Conservation (phyloP, 305 asterid genomes). For the Salvia sclarea region DNA sequence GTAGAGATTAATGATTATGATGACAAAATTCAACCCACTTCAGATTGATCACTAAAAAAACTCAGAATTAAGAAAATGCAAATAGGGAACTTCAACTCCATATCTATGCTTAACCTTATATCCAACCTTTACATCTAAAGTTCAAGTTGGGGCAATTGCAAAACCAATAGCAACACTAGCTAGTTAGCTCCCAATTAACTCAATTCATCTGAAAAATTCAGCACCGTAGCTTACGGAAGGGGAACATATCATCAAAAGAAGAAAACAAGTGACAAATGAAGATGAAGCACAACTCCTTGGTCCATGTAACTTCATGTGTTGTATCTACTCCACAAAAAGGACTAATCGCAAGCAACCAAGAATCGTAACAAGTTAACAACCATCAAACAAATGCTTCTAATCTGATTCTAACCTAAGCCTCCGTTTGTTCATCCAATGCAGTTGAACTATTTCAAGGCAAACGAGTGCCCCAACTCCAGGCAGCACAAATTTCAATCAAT, state of each 20-base stretch:
- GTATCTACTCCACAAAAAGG: neutral
- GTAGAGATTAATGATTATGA: neutral
- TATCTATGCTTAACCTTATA: neutral
- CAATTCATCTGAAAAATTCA: neutral
- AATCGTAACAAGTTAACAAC: neutral
- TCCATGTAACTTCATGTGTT: neutral
- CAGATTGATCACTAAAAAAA: no score
- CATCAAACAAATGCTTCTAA: neutral
- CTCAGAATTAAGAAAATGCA: neutral
- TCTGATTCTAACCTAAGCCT: conserved; percentile 1
- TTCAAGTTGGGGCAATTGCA: neutral
- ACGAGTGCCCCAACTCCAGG: neutral
- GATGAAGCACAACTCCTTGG: neutral
- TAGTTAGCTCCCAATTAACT: neutral
- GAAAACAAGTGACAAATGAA: neutral
- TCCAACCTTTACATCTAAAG: neutral
- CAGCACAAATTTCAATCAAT: neutral
- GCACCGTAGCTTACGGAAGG: neutral
- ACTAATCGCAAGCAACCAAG: neutral
- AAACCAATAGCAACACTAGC: neutral
- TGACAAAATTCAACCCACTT: neutral
- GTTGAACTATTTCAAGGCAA: neutral
- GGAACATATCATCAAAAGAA: no score
- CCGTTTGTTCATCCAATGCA: neutral
- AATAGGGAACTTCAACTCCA: neutral